Base-by-base conservation (phyloP, 2,329 filamentous ascomycete genomes). In the Aspergillus luchuensis region DNA sequence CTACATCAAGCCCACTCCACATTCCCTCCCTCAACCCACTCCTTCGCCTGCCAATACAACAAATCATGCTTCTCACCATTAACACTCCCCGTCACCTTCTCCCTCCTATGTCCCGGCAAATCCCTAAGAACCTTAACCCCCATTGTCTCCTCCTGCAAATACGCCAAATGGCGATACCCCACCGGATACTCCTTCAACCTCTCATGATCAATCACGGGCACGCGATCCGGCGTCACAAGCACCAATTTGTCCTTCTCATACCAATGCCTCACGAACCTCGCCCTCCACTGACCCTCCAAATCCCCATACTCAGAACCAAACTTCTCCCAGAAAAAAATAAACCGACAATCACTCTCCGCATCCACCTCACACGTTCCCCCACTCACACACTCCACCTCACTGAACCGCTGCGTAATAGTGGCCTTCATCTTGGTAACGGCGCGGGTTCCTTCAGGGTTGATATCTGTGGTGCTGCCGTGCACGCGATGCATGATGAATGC, bases 401-500 rank as follows among this genome's bases (percentile, higher is more conserved):
- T 64, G 60, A 83, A 82, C 4, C 81, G 75, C 60, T 83, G 81
- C 0, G 81, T 82, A 59, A 82, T 82, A 3, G 77, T 82, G 0
- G 80, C 80, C 63, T 83, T 83, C 75, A 83, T 77, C 68, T 83
- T 83, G 8, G 78, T 81, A 0, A 82, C 77, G 0, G 80, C 81
- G 0, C 78, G 75, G 0, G 59, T 71, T 1, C 62, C 78, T n/a
- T 75, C 72, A 0, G 68, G 57, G 5, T 74, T 76, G 61, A 82
- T 78, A 54, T 82, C 79, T 0, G 74, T 80, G 1, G 74, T 79
- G 1, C 70, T 65, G 7, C 80, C 80, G 47, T 81, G 78, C 59
- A 74, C 72, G 60, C 83, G 82, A 69, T 86, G 84, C 81, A 84
- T 83, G 72, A 85, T 85, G 72, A 84, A 85, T 54, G 79, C 82